Conservation (phyloP, 768 basidiomycete species). For the Cubamyces sp. region DNA sequence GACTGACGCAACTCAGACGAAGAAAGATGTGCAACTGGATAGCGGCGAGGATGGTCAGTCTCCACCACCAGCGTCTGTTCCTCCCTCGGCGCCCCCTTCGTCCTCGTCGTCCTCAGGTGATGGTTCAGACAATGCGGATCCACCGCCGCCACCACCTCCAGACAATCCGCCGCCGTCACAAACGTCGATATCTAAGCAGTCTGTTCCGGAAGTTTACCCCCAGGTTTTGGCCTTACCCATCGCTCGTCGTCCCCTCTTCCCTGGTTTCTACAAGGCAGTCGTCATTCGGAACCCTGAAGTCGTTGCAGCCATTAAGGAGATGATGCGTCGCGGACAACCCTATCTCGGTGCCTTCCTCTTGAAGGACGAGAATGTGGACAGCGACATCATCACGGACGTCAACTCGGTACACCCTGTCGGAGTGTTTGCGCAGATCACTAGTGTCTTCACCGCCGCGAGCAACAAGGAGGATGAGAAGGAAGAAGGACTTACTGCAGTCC, state of each 20-base stretch:
- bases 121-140: slow-evolving; percentile 42
- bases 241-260: slow-evolving; percentile 92
- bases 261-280: slow-evolving; percentile 98
- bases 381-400: slow-evolving; percentile 88
- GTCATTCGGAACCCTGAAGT: slow-evolving; percentile 90
- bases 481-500: slow-evolving; percentile 90
- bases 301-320: slow-evolving; percentile 92
- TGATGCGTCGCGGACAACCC: slow-evolving; percentile 95
- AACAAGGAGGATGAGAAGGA: slow-evolving; percentile 75
- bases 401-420: slow-evolving; percentile 91
- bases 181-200: slow-evolving; percentile 78
- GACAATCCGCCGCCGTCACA: slow-evolving; percentile 42
- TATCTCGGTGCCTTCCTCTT: slow-evolving; percentile 97
- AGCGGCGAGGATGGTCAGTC: slow-evolving; percentile 30
- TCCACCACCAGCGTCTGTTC: slow-evolving; percentile 36
- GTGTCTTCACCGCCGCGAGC: slow-evolving; percentile 72
- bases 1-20: slow-evolving; percentile 18
- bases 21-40: slow-evolving; percentile 27
- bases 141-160: slow-evolving; percentile 44
- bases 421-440: slow-evolving; percentile 96
- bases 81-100: slow-evolving; percentile 40
- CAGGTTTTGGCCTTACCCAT: slow-evolving; percentile 95
- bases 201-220: slow-evolving; percentile 89
- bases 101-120: slow-evolving; percentile 49
- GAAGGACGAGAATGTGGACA: slow-evolving; percentile 92